Percentiles rank a stretch among this genome's conserved stretches.
Conservation (phyloP, 768 basidiomycete genomes). For the Termitomyces sp. region DNA sequence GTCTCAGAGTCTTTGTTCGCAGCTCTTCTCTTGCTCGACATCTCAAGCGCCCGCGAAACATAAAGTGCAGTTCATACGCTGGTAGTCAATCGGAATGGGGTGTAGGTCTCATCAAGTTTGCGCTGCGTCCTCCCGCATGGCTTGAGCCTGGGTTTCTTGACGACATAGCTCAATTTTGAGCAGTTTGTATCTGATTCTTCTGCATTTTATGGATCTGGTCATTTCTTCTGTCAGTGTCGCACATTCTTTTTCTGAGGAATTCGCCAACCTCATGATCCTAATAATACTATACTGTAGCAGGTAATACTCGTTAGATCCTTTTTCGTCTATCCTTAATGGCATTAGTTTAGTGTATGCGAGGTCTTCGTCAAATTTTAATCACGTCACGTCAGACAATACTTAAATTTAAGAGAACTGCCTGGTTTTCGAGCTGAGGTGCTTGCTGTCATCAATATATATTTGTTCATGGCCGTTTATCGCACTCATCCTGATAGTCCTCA, state of each 20-base stretch:
- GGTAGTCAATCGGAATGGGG: slow-evolving; percentile 13
- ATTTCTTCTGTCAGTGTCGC: neutral
- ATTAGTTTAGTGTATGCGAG: neutral
- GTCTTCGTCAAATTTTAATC: neutral
- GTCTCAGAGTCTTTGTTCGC: slow-evolving; percentile 14
- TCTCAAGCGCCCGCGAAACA: slow-evolving; percentile 12
- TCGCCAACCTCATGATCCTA: neutral
- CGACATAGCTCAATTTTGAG: slow-evolving; percentile 5
- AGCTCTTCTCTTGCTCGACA: slow-evolving; percentile 17
- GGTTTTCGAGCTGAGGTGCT: too few species aligned
- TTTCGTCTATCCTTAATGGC: neutral
- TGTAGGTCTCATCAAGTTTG: slow-evolving; percentile 12
- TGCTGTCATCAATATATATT: neutral
- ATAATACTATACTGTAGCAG: neutral
- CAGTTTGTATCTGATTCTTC: neutral
- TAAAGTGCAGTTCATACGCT: slow-evolving; percentile 7
- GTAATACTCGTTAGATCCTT: neutral
- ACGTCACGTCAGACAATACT: neutral
- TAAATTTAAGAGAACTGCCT: too few species aligned
- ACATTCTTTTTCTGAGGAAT: neutral
- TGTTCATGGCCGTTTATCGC: neutral
- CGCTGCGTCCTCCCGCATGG: slow-evolving; percentile 12
- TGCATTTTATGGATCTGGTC: neutral
- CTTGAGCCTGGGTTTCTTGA: slow-evolving; percentile 14
- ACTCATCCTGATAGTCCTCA: too few species aligned